Conservation (phyloP, 192 early-diverging fungal species). For the Physocladia obscura region DNA sequence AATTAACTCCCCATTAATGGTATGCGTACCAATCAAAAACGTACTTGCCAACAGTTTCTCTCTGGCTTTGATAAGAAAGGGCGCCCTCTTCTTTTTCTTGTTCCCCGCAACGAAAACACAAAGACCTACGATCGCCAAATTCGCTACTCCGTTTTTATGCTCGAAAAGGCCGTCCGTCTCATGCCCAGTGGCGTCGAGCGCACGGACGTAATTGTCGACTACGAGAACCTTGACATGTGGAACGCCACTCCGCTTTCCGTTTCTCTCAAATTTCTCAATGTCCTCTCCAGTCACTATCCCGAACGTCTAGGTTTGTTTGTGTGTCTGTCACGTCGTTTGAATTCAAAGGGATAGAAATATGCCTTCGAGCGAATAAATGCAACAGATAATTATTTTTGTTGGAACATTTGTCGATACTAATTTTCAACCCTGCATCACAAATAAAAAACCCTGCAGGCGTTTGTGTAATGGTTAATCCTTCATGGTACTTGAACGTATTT, state of each 20-base stretch:
- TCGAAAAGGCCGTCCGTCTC: constrained; percentile 68
- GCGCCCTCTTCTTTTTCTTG: constrained; percentile 74
- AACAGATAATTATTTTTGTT: no score
- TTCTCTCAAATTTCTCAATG: constrained; percentile 62
- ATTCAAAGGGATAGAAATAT: no score
- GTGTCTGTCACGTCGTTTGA: no score
- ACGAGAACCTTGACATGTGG: constrained; percentile 70
- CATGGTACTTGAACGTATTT: constrained; percentile 83
- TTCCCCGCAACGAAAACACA: constrained; percentile 67
- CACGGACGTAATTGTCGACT: constrained; percentile 79
- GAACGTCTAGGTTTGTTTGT: constrained; percentile 82
- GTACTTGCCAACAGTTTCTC: no score
- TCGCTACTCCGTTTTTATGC: constrained; percentile 76
- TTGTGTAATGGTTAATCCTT: constrained; percentile 69
- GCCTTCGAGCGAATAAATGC: no score
- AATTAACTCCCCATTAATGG: no score
- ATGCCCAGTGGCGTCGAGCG: constrained; percentile 19
- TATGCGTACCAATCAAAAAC: no score
- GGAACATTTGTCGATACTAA: no score
- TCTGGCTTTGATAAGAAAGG: constrained; percentile 79
- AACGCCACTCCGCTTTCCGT: constrained; percentile 57
- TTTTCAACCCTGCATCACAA: no score
- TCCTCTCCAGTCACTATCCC: constrained; percentile 84
- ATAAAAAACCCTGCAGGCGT: no score
- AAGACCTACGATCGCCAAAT: constrained; percentile 72